Percentiles rank a stretch among this genome's conserved stretches.
Conservation (phyloP, 208 protist genomes). For the Leishmania gerbilli region DNA sequence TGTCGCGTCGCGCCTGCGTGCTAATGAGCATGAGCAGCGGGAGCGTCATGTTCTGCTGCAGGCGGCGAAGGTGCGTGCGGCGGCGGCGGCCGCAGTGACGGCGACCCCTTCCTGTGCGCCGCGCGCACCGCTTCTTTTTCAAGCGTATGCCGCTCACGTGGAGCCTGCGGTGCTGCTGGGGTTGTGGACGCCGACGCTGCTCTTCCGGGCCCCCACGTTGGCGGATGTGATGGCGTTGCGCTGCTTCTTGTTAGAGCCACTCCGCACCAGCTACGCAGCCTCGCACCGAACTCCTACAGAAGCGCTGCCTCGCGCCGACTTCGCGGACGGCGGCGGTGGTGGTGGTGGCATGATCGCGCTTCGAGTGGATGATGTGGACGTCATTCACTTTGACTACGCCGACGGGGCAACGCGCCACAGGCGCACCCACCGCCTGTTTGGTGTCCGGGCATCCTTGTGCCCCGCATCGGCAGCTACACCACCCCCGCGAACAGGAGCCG, state of each 20-base stretch:
- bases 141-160: conserved; percentile 41
- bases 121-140: background rate
- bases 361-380: conserved; percentile 46
- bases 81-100: background rate
- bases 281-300: background rate
- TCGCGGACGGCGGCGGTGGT: background rate
- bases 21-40: conserved; percentile 12
- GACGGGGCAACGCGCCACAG: background rate
- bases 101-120: background rate
- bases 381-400: conserved; percentile 54
- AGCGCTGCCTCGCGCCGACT: background rate
- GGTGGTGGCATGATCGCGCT: background rate
- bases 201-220: conserved; percentile 56
- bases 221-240: conserved; percentile 60
- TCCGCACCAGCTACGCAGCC: conserved; percentile 17
- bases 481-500: background rate
- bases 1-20: background rate
- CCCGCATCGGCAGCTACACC: background rate
- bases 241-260: conserved; percentile 5
- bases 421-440: conserved; percentile 42
- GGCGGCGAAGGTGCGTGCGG: background rate
- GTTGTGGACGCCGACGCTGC: conserved; percentile 51
- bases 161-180: conserved; percentile 64
- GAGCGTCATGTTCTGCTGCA: conserved; percentile 7
- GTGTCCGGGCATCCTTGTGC: conserved; percentile 34